Conservation (phyloP, 225 moss, liverwort and hornwort species). For the Pleurozium schreberi region DNA sequence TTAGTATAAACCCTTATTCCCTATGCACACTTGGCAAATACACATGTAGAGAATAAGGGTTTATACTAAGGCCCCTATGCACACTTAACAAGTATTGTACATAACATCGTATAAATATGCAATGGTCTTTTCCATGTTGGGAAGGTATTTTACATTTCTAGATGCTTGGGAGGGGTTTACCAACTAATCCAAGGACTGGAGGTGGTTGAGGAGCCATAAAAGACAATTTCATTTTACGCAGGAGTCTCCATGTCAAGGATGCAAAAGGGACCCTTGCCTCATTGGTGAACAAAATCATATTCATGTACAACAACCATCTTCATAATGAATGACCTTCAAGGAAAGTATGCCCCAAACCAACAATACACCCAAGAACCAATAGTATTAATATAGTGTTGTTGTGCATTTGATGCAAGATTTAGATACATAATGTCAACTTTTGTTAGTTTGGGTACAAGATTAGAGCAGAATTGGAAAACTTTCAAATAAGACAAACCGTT, state of each 20-base stretch:
- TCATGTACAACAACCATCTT: neutral
- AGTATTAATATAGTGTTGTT: neutral
- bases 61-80: neutral
- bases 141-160: neutral
- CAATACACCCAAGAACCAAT: neutral
- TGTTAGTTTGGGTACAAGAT: neutral
- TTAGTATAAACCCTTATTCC: no score
- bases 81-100: neutral
- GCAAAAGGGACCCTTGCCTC: neutral
- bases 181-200: neutral
- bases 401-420: neutral
- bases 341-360: neutral
- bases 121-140: neutral
- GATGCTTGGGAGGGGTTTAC: fast-evolving
- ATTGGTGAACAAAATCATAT: no score
- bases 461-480: fast-evolving
- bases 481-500: neutral
- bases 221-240: neutral
- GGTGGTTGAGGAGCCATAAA: neutral
- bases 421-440: neutral
- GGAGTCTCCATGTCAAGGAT: no score
- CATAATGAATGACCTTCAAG: neutral
- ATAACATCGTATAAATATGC: neutral
- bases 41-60: no score
- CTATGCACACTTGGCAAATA: no score